Conservation (phyloP, 306 rosid genomes). For the Gynostemma pentaphyllum region DNA sequence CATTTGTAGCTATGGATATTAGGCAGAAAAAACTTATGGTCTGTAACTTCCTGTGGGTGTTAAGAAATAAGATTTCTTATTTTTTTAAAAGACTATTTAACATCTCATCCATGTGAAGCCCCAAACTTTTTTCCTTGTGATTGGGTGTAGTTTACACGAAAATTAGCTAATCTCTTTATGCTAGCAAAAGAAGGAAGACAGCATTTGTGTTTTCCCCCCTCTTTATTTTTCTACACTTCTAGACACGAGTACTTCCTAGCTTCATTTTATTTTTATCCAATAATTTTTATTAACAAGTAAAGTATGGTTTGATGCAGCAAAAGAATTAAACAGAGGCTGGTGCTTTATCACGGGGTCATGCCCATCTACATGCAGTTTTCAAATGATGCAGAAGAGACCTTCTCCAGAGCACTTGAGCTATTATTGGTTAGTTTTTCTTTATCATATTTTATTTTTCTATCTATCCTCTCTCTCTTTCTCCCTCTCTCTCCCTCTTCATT, state of each 20-base stretch:
- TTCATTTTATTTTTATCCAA: neutral
- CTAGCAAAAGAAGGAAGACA: too few species aligned
- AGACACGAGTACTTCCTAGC: neutral
- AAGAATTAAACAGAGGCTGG: slow-evolving; percentile 77
- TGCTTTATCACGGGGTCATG: slow-evolving; percentile 63
- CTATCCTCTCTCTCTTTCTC: neutral
- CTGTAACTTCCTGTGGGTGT: neutral
- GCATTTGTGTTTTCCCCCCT: neutral
- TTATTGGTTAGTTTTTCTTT: slow-evolving; percentile 49
- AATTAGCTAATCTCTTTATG: neutral
- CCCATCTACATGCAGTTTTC: slow-evolving; percentile 82
- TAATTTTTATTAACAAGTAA: neutral
- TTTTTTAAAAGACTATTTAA: neutral
- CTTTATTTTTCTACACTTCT: neutral
- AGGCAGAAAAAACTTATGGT: neutral
- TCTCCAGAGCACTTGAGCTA: slow-evolving; percentile 66
- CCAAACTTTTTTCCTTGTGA: neutral
- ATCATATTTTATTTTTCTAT: neutral
- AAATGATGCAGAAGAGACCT: slow-evolving; percentile 79
- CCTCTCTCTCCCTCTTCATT: neutral
- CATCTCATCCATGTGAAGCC: neutral
- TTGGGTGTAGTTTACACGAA: neutral
- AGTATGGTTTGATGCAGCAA: slow-evolving; percentile 29
- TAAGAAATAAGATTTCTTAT: neutral
- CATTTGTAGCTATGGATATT: neutral